Conservation (phyloP, 176 grass and related monocot species). For the Chloris gayana region DNA sequence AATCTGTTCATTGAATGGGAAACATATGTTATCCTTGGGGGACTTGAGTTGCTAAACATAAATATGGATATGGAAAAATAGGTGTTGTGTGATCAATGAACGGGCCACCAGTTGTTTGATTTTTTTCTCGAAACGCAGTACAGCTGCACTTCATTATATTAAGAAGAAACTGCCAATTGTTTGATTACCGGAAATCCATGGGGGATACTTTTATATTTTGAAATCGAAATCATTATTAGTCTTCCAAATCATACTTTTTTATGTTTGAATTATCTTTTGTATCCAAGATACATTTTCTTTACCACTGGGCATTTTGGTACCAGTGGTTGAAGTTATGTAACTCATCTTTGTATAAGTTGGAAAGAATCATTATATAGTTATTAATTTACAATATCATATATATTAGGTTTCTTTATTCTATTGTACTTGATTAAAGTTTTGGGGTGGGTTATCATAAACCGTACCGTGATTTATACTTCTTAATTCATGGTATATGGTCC, state of each 20-base stretch:
- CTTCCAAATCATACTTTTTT: neutral
- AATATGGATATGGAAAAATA: neutral
- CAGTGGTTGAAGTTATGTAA: neutral
- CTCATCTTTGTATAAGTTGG: neutral
- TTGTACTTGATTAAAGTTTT: conserved; percentile 17
- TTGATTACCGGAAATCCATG: neutral
- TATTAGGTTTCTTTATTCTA: neutral
- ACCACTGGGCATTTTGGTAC: too few relatives aligned
- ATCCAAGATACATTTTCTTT: neutral
- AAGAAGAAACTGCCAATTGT: neutral
- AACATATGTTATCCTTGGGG: neutral
- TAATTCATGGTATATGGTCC: conserved; percentile 34
- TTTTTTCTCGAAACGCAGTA: too few relatives aligned
- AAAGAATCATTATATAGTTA: neutral
- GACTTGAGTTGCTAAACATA: neutral
- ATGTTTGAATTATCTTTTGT: neutral
- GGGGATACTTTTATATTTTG: neutral
- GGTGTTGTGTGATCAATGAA: neutral
- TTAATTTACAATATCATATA: conserved; percentile 12
- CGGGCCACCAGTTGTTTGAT: too few relatives aligned
- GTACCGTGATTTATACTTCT: conserved; percentile 15
- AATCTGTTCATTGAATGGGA: neutral
- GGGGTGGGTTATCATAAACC: neutral
- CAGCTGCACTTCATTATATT: too few relatives aligned
- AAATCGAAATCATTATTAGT: too few relatives aligned